A percentile compares a stretch with the other conserved stretches of the same genome.
Evolutionary conservation across 176 grass and related monocot species (phyloP).

Genomic region (Ampelocalamus luodianensis): DNA sequence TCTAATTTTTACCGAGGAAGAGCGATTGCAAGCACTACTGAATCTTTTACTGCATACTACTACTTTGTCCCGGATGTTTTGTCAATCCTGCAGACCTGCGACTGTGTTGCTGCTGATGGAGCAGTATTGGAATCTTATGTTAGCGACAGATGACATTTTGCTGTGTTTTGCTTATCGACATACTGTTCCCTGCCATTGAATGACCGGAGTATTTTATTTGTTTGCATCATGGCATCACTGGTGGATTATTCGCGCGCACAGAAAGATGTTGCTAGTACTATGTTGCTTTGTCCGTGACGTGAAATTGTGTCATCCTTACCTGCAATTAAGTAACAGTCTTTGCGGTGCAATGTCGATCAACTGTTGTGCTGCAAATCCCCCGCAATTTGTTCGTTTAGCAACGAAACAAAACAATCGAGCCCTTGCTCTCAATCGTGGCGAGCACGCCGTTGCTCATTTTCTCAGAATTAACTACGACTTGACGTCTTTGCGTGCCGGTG

Average conservation of each 20-base stretch:
- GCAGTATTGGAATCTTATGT: neutral
- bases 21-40: neutral
- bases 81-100: neutral
- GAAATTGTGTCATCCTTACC: neutral
- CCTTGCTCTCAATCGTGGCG: no score
- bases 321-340: neutral
- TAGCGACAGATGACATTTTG: constrained; percentile 3
- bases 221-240: neutral
- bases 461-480: no score
- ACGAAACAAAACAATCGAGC: no score
- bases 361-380: neutral
- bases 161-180: neutral
- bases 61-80: constrained; percentile 9
- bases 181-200: neutral
- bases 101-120: neutral
- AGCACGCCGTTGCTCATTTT: no score
- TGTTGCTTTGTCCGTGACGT: neutral
- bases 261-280: neutral
- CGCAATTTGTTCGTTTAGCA: neutral
- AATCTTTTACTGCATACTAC: neutral
- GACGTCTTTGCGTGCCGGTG: neutral
- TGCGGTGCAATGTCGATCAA: neutral
- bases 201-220: neutral
- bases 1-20: neutral
- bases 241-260: neutral